Evolutionary conservation across 306 rosid genomes (phyloP).

Genomic region (Hylodesmum podocarpum): DNA sequence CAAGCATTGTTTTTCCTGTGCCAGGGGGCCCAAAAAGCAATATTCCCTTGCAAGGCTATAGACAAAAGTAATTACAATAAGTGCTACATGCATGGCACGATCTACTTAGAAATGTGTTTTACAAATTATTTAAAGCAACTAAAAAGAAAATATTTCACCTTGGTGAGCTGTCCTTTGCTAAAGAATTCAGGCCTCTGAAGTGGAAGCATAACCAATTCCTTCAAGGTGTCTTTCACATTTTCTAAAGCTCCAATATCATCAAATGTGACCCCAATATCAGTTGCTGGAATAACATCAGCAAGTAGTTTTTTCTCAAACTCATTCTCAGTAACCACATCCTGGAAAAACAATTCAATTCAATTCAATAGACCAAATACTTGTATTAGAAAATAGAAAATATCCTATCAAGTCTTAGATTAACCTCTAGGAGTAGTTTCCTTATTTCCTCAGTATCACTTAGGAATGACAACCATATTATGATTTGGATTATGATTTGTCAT

Average conservation of each 20-base stretch:
- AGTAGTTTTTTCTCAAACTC: constrained; percentile 94
- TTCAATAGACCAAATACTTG: background rate
- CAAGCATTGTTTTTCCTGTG: constrained; percentile 98
- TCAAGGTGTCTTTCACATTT: constrained; percentile 92
- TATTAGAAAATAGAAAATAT: background rate
- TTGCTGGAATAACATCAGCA: constrained; percentile 88
- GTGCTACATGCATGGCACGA: background rate
- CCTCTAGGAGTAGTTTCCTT: no score
- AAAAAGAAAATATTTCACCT: constrained; percentile 46
- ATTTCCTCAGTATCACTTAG: no score
- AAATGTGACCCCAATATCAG: constrained; percentile 89
- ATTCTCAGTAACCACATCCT: constrained; percentile 96
- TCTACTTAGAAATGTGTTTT: constrained; percentile 6
- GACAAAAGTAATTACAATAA: constrained; percentile 15
- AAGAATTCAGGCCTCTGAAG: constrained; percentile 94
- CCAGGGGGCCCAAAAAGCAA: constrained; percentile 98
- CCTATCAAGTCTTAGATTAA: no score
- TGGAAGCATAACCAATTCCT: constrained; percentile 98
- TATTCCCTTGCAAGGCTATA: constrained; percentile 97
- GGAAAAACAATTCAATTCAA: constrained; percentile 19
- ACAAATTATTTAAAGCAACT: background rate
- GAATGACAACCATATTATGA: no score
- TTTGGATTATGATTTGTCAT: no score
- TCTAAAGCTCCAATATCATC: constrained; percentile 97
- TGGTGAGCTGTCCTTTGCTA: constrained; percentile 85